Evolutionary conservation across 129 eudicot species (phyloP).

Genomic region (Silybum marianum): DNA sequence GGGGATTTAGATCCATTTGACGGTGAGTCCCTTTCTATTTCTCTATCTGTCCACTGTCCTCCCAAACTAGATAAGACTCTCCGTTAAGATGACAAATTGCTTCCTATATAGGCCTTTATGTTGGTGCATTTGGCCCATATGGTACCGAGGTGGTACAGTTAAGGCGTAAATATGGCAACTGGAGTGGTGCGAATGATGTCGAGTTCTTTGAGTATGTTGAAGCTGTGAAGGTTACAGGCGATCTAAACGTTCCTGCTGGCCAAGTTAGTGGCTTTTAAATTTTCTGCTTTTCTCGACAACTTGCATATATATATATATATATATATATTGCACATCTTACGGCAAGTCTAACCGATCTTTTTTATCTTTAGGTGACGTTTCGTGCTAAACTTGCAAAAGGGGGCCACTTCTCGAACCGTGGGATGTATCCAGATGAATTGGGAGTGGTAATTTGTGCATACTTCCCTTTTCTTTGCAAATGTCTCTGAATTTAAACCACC

Average conservation of each 20-base stretch:
- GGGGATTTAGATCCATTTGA: constrained; percentile 94
- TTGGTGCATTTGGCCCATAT: constrained; percentile 98
- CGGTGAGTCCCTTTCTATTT: constrained; percentile 48
- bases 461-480: background rate
- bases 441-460: constrained; percentile 74
- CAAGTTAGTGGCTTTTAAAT: constrained; percentile 52
- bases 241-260: constrained; percentile 96
- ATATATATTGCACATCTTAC: constrained; percentile 3
- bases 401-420: constrained; percentile 62
- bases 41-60: background rate
- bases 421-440: constrained; percentile 88
- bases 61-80: background rate
- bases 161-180: constrained; percentile 93
- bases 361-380: constrained; percentile 66
- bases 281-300: background rate
- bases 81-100: background rate
- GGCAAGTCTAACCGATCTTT: background rate
- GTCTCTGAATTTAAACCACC: background rate
- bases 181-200: constrained; percentile 62
- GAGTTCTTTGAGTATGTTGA: constrained; percentile 97
- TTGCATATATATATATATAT: background rate
- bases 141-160: constrained; percentile 95
- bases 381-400: constrained; percentile 93
- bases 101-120: constrained; percentile 69
- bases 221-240: constrained; percentile 98